Evolutionary conservation across 179 eudicot genomes (phyloP), one percentile per base, ranked within the genome.

Genomic region (Silene coronaria): DNA sequence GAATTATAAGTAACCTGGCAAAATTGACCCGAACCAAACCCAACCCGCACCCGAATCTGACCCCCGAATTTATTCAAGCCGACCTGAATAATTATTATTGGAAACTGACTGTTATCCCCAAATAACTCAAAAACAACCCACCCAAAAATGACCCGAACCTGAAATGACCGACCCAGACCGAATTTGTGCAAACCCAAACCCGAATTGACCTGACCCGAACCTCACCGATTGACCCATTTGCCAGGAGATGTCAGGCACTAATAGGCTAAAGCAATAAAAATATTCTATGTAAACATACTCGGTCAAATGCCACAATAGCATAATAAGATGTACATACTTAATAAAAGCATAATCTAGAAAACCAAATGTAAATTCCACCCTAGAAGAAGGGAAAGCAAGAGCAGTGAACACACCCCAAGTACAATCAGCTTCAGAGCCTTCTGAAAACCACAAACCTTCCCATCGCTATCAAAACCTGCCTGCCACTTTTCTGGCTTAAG

Each of bases 401-500:
- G 55, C 21, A 80, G 32, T 42, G 59, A 73, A 83, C 90, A 42
- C 75, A 93, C 98, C 92, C 98, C 98, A 13, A 90, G 60, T 70
- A 80, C 77, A 77, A 94, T 94, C 79, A 80, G 80, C 82, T 90
- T 92, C 79, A 94, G 82, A 24, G 88, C 92, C 87, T 89, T 90
- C 73, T 84, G 91, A 80, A 94, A 94, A 75, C 92, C 90, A 62
- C 82, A 75, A 78, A 83, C 82, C 87, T 87, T 94, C 78, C 98
- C 98, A 23, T 94, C 89, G 77, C 79, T 75, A 75, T 91, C 97
- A 85, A 92, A 92, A 72, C 83, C 83, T 57, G 94, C 77, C 80
- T 88, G 94, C 98, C 98, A 94, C 89, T 92, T 94, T 24, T 94
- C 94, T 66, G 96, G 98, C 88, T 89, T 94, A 87, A 94, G 97